Percentiles rank a stretch among this genome's conserved stretches.
Evolutionary conservation across 768 basidiomycete species (phyloP).

Genomic region (Leucogyrophana mollusca): DNA sequence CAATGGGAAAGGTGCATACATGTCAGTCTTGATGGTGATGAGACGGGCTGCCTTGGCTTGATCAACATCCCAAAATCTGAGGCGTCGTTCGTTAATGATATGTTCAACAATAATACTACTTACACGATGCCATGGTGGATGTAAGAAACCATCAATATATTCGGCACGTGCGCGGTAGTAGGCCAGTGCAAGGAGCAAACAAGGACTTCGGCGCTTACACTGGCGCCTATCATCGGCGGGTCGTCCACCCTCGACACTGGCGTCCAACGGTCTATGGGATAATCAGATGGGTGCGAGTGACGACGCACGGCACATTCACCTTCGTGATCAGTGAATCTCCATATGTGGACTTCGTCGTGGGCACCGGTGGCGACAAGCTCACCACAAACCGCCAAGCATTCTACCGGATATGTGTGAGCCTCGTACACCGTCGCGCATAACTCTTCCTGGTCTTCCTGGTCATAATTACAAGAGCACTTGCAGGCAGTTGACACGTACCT

Average conservation of each 20-base stretch:
- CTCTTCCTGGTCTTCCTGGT: neutral
- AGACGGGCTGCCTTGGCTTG: neutral
- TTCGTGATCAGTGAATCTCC: neutral
- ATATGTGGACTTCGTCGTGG: neutral
- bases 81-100: too few species aligned
- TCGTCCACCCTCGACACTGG: neutral
- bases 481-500: too few species aligned
- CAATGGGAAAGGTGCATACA: too few species aligned
- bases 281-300: too few species aligned
- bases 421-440: neutral
- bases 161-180: neutral
- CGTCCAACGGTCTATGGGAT: neutral
- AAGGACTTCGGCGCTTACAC: neutral
- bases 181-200: neutral
- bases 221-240: neutral
- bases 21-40: neutral
- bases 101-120: too few species aligned
- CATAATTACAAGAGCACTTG: too few species aligned
- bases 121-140: neutral
- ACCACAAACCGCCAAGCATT: neutral
- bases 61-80: neutral
- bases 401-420: neutral
- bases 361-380: neutral
- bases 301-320: neutral
- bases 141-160: neutral